Base-by-base conservation (phyloP, 2,329 filamentous ascomycete species). In the Pseudonectria foliicola region DNA sequence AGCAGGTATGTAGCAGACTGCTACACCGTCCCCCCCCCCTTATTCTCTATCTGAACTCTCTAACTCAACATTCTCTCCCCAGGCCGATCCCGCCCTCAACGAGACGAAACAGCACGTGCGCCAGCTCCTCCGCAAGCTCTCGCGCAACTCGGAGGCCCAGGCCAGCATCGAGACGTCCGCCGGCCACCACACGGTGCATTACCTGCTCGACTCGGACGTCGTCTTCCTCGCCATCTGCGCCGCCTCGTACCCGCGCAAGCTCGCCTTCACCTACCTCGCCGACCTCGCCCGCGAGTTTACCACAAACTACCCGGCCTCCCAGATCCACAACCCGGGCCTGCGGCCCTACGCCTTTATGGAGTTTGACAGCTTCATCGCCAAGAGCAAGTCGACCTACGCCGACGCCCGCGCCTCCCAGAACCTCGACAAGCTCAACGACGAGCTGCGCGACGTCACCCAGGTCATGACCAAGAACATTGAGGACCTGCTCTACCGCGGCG, bases 381-480 rank as follows among this genome's bases (percentile, higher is more conserved):
- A 87, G 58, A 94, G 89, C 27, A 92, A 90, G 66, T 83, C 88
- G 52, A 88, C 89, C 18, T 98, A 98, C 64, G 85, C 92, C 52
- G 92, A 98, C 62, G 80, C 84, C 35, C 81, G 92, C 46, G 92
- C 92, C 12, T 78, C 85, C 11, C 85, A 89, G 64, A 96, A 96
- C 64, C 76, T 98, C 38, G 87, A 93, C 63, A 88, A 90, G 65
- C 71, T 98, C 47, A 96, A 98, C 57, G 87, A 95, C 57, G 93
- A 98, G 72, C 76, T 98, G 47, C 83, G 89, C 60, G 92, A 96
- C 63, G 93, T 98, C 36, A 96, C 92, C 2, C 89, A 95, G 67
- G 89, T 98, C 56, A 98, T 98, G 93, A 96, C 89, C 37, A 96
- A 96, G 77, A 98, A 98, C 62, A 96, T 98, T 50, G 92, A 98